phyloP scores from a whole-genome alignment of 2,329 filamentous ascomycete genomes.

The Scedosporium aurantiacum region DNA sequence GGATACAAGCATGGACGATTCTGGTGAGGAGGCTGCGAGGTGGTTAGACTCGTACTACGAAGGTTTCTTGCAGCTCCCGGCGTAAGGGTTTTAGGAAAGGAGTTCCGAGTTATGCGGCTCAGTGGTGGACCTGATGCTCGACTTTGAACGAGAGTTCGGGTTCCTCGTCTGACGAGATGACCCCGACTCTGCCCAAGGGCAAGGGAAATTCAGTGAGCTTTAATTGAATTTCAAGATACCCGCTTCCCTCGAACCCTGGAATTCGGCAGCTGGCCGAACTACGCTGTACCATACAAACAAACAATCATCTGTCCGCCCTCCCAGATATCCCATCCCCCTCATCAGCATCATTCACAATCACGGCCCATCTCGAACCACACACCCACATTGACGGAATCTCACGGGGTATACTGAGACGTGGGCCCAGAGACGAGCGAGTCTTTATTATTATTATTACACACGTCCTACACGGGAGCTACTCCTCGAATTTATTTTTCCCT shows the following conservation, averaged over 20 bases:
- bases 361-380: neutral
- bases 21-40: constrained; percentile 38
- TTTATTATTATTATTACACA: neutral
- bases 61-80: constrained; percentile 41
- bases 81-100: neutral
- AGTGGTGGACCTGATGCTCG: too few relatives aligned
- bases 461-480: neutral
- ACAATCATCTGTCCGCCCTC: neutral
- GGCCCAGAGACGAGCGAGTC: neutral
- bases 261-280: neutral
- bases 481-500: neutral
- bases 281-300: neutral
- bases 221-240: too few relatives aligned
- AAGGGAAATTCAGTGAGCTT: too few relatives aligned
- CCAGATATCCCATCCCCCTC: neutral
- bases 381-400: neutral
- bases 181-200: too few relatives aligned
- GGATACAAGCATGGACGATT: constrained; percentile 38
- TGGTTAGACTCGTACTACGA: constrained; percentile 46
- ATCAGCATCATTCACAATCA: neutral
- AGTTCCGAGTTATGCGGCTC: neutral
- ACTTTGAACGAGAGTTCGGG: too few relatives aligned
- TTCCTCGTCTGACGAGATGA: too few relatives aligned
- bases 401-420: too few relatives aligned
- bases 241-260: neutral